Evolutionary conservation across 164 flowering plant species (phyloP), one percentile per base, ranked within the genome.

Genomic region (Magnolia kwangsiensis): DNA sequence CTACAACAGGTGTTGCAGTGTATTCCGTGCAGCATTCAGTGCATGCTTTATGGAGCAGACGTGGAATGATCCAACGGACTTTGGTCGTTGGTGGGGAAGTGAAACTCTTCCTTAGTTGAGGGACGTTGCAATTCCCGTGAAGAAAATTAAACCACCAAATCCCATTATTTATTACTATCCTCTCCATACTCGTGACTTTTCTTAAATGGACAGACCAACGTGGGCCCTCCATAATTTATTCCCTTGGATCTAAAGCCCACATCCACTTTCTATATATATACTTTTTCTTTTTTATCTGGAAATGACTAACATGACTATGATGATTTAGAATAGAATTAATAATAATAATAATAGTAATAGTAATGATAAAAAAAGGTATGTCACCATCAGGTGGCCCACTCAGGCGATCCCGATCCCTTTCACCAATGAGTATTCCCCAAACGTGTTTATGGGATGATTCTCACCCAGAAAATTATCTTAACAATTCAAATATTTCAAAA

Each of bases 81-180:
- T 37, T 37, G 45, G 45, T 37, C 45, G 4, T 37, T 37, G 45
- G 7, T 37, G 19, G 63, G n/a, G 45, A 37, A 37, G 4, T 37
- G 45, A 37, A 37, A 37, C 45, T 37, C 45, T 5, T 37, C 45
- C 45, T 37, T 37, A 37, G 27, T 8, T 64, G 67, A n/a, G 27
- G 8, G 14, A 13, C 74, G 19, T 55, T 55, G 64, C 49, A 49
- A 72, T 72, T 21, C 74, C 23, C 74, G 74, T 72, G 74, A 72
- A 16, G 16, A 72, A 10, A n/a, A 51, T 72, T 23, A 72, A 72
- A 51, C 9, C 37, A 55, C 21, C 45, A 72, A 20, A 10, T 18
- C 63, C 37, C 10, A n/a, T 16, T 72, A 72, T 72, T 72, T 51
- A 72, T 51, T 72, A 50, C 74, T 5, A 51, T 27, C 74, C 74